Percentiles rank a stretch among this genome's conserved stretches.
Evolutionary conservation across 148 eudicot genomes (phyloP).

Genomic region (Camellia sinensis): DNA sequence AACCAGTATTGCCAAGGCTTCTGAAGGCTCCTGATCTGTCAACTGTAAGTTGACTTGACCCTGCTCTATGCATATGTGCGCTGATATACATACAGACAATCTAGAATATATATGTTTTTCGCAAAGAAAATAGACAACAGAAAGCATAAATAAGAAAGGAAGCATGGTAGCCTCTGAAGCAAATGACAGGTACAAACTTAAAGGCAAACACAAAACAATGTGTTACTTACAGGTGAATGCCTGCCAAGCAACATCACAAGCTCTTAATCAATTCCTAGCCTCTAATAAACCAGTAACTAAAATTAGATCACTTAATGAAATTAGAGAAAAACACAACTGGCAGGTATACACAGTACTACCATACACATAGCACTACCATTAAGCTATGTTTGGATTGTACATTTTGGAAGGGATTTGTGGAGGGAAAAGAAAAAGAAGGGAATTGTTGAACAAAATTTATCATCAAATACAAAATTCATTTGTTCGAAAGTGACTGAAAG

Average conservation of each 20-base stretch:
- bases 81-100: neutral
- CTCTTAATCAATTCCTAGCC: conserved; percentile 97
- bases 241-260: conserved; percentile 79
- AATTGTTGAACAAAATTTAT: too few relatives aligned
- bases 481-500: too few relatives aligned
- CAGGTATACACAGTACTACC: too few relatives aligned
- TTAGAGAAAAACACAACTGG: too few relatives aligned
- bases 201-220: neutral
- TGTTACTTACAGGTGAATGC: conserved; percentile 66
- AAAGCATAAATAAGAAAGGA: neutral
- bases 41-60: neutral
- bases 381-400: too few relatives aligned
- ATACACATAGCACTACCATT: neutral
- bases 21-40: too few relatives aligned
- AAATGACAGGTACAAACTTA: neutral
- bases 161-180: neutral
- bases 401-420: neutral
- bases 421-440: neutral
- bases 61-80: neutral
- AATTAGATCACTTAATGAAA: conserved; percentile 5
- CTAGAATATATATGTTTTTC: neutral
- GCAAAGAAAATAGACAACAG: neutral
- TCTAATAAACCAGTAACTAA: conserved; percentile 27
- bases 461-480: too few relatives aligned
- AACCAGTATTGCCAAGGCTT: too few relatives aligned